Conservation (phyloP, 2,329 filamentous ascomycete genomes). For the Ustulina deusta region DNA sequence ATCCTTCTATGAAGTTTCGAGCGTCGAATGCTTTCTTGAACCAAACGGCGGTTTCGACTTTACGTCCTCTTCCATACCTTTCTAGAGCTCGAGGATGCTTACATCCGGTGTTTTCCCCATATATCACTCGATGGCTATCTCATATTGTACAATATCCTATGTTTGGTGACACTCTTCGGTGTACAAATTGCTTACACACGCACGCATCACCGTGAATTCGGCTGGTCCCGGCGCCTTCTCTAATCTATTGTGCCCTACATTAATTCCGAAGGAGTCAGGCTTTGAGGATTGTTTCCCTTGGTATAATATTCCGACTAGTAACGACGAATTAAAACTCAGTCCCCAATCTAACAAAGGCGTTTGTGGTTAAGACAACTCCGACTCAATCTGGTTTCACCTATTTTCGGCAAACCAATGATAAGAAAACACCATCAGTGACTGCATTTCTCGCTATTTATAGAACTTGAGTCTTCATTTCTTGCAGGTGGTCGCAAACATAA, state of each 20-base stretch:
- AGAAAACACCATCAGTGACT: not conserved
- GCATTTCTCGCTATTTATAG: not conserved
- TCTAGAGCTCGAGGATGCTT: not conserved
- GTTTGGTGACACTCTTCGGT: not conserved
- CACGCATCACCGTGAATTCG: not conserved
- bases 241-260: not conserved
- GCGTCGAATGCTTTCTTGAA: slow-evolving; percentile 43
- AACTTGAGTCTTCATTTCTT: too few relatives aligned
- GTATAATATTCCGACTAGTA: not conserved
- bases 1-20: slow-evolving; percentile 45
- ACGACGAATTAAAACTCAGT: not conserved
- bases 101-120: not conserved
- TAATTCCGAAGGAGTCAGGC: not conserved
- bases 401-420: not conserved
- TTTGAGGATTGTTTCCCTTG: not conserved
- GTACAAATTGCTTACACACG: not conserved
- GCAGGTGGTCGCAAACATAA: not conserved
- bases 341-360: not conserved
- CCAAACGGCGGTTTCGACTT: slow-evolving; percentile 21
- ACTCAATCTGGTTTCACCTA: not conserved
- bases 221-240: not conserved
- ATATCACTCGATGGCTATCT: not conserved
- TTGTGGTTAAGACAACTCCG: not conserved
- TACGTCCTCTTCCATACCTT: slow-evolving; percentile 15
- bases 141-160: not conserved